phyloP scores from a whole-genome alignment of 1,139 yeast genomes.

The Starmera stellimalicola region DNA sequence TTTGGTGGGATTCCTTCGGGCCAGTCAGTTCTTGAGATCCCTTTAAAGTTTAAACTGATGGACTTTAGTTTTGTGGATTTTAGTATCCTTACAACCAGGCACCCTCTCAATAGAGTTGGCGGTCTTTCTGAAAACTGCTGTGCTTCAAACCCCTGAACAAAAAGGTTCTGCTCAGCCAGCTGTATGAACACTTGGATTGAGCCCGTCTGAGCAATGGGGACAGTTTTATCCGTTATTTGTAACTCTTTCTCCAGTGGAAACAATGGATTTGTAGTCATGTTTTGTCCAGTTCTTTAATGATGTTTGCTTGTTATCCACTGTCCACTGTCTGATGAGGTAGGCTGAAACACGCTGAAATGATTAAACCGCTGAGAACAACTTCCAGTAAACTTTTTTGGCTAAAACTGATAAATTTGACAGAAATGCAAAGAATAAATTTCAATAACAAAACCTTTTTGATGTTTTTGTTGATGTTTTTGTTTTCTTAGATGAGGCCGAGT shows the following conservation, averaged over 20 bases:
- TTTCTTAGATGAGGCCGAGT: too few species aligned
- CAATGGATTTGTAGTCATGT: constrained; percentile 3
- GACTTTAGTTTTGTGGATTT: constrained; percentile 71
- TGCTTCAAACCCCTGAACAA: constrained; percentile 71
- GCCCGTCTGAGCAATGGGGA: constrained; percentile 25
- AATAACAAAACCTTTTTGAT: too few species aligned
- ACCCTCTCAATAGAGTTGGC: constrained; percentile 80
- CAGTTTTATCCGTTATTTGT: constrained; percentile 21
- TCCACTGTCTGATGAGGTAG: neutral
- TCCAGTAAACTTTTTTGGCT: too few species aligned
- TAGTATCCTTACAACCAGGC: constrained; percentile 57
- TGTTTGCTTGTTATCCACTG: neutral
- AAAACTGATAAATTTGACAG: too few species aligned
- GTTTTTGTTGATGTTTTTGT: too few species aligned
- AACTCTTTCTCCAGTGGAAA: constrained; percentile 28
- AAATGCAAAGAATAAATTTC: too few species aligned
- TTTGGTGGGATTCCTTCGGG: constrained; percentile 98
- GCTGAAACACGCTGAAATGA: too few species aligned
- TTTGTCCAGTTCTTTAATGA: neutral
- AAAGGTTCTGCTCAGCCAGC: constrained; percentile 71
- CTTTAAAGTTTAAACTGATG: constrained; percentile 59
- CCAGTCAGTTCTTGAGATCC: constrained; percentile 84
- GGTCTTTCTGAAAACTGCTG: constrained; percentile 60
- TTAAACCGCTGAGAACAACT: too few species aligned
- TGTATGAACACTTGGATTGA: constrained; percentile 25